These are phyloP conservation scores for Pisolithus sp. DNA, from an alignment of 768 basidiomycete species.

Conservation along the genomic window DNA sequence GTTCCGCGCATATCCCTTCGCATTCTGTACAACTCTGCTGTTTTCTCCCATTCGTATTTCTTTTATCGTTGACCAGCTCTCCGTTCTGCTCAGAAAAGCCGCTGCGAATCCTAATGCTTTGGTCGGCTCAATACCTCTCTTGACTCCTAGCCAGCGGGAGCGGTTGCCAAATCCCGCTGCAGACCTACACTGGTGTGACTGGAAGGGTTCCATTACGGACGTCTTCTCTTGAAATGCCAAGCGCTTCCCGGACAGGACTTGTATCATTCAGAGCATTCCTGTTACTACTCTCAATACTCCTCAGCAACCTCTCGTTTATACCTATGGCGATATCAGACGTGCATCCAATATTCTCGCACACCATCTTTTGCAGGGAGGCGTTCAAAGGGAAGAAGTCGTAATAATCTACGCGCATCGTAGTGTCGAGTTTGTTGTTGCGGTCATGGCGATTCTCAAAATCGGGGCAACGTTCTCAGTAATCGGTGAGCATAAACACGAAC, in stretches of 20 bases:
- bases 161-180: conserved; percentile 78
- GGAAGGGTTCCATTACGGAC: conserved; percentile 94
- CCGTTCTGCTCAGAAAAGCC: conserved; percentile 65
- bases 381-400: conserved; percentile 91
- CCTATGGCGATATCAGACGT: conserved; percentile 74
- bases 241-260: conserved; percentile 72
- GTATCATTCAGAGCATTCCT: conserved; percentile 77
- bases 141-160: conserved; percentile 63
- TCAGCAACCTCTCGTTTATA: conserved; percentile 56
- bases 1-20: conserved; percentile 73
- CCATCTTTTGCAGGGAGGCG: conserved; percentile 76
- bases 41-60: conserved; percentile 80
- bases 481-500: conserved; percentile 44
- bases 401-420: conserved; percentile 97
- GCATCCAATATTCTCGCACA: conserved; percentile 90
- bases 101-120: conserved; percentile 59
- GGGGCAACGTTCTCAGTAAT: conserved; percentile 98
- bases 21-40: conserved; percentile 89
- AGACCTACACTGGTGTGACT: conserved; percentile 95
- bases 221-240: conserved; percentile 87
- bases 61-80: conserved; percentile 80
- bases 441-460: conserved; percentile 93
- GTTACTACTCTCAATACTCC: conserved; percentile 27
- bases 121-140: conserved; percentile 74
- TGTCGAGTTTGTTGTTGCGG: conserved; percentile 93